These are phyloP conservation scores for Calonectria pseudoturangicola DNA, from an alignment of 2,329 filamentous ascomycete genomes.

Conservation along the genomic window DNA sequence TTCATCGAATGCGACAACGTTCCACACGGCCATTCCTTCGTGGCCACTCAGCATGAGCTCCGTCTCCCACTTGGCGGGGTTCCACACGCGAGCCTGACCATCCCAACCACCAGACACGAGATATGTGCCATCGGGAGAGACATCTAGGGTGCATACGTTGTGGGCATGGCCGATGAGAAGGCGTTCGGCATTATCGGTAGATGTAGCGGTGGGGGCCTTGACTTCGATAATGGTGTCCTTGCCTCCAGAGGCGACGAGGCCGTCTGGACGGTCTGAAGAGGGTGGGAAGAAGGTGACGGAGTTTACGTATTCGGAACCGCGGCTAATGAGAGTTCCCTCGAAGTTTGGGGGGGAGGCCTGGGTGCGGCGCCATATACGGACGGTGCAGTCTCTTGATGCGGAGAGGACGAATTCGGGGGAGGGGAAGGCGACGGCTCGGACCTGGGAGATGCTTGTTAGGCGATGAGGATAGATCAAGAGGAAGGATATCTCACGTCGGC, in stretches of 20 bases:
- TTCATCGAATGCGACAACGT: conserved; percentile 88
- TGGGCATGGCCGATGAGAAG: conserved; percentile 89
- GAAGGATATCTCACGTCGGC: conserved; percentile 83
- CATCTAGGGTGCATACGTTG: conserved; percentile 92
- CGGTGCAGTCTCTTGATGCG: conserved; percentile 92
- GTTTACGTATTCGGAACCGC: conserved; percentile 92
- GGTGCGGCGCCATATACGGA: conserved; percentile 87
- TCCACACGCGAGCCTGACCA: conserved; percentile 89
- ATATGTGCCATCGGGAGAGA: conserved; percentile 81
- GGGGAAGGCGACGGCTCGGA: conserved; percentile 89
- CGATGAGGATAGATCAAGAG: neutral
- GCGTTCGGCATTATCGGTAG: conserved; percentile 87
- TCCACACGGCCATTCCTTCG: conserved; percentile 87
- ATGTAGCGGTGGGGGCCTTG: conserved; percentile 79
- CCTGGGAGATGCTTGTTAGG: conserved; percentile 70
- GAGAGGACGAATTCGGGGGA: conserved; percentile 83
- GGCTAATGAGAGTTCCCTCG: conserved; percentile 85
- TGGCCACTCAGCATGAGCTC: conserved; percentile 84
- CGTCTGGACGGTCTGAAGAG: conserved; percentile 80
- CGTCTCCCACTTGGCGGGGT: conserved; percentile 88
- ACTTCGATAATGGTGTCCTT: conserved; percentile 96
- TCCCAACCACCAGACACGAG: conserved; percentile 98
- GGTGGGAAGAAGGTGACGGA: conserved; percentile 85
- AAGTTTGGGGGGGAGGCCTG: conserved; percentile 81
- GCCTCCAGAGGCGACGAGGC: conserved; percentile 90